Percentiles rank a stretch among this genome's conserved stretches.
Evolutionary conservation across 73 alveolate species (phyloP).

Genomic region (Paramecium sonneborni): DNA sequence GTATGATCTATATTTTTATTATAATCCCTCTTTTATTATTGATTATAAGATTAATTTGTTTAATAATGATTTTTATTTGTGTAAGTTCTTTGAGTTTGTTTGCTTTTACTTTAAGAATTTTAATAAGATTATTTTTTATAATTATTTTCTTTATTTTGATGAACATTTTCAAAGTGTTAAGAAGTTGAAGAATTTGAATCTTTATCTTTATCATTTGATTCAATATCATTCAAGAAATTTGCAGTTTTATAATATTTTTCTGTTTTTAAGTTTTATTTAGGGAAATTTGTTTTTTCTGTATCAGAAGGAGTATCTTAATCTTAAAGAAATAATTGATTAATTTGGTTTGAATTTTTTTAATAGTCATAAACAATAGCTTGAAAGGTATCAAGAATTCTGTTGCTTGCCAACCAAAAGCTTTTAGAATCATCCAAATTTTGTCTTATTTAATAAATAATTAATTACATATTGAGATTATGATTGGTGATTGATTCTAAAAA

Average conservation of each 20-base stretch:
- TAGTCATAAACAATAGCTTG: constrained; percentile 5
- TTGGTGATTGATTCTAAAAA: neutral
- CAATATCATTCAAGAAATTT: neutral
- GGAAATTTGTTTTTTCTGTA: neutral
- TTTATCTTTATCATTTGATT: neutral
- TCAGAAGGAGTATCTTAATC: neutral
- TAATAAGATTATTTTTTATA: neutral
- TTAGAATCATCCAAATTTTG: neutral
- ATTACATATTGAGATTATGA: neutral
- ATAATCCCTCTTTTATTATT: neutral
- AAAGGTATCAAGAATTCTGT: constrained; percentile 25
- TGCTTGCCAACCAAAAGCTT: neutral
- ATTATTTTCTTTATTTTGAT: neutral
- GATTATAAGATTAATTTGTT: neutral
- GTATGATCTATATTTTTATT: neutral
- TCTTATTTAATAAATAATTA: neutral
- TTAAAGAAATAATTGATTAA: neutral
- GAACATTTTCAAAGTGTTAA: neutral
- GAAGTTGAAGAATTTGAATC: neutral
- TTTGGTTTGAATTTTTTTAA: neutral
- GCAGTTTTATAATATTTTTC: neutral
- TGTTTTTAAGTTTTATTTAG: neutral
- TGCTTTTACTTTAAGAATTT: no score
- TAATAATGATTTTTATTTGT: neutral
- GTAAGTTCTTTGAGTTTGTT: no score